Conservation (phyloP, 2,329 filamentous ascomycete species). For the Lanzia echinophila region DNA sequence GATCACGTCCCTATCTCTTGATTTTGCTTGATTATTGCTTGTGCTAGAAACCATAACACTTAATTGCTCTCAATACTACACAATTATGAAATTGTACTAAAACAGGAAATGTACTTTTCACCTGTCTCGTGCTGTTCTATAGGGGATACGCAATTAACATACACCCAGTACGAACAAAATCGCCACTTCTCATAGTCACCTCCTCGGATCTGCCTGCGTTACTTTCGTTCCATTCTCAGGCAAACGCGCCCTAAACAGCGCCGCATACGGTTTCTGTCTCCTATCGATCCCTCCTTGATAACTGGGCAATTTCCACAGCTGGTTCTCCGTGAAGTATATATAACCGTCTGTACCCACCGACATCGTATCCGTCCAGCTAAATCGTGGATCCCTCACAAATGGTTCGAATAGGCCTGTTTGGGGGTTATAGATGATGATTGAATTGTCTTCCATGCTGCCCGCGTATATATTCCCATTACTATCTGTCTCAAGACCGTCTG, state of each 20-base stretch:
- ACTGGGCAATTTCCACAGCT: neutral
- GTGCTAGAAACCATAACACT: too few species aligned
- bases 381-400: neutral
- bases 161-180: too few species aligned
- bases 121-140: too few species aligned
- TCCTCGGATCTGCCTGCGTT: neutral
- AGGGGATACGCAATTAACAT: too few species aligned
- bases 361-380: neutral
- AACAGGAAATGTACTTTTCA: too few species aligned
- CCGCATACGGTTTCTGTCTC: neutral
- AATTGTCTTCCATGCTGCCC: neutral
- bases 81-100: too few species aligned
- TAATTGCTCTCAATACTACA: too few species aligned
- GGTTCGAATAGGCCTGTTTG: neutral
- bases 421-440: neutral
- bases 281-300: neutral
- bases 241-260: neutral
- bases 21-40: too few species aligned
- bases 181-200: too few species aligned
- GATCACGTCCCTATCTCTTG: too few species aligned
- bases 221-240: neutral
- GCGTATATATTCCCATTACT: neutral
- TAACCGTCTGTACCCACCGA: neutral
- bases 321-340: neutral
- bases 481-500: neutral